phyloP scores from a whole-genome alignment of 306 rosid species.

The Malus sieversii region DNA sequence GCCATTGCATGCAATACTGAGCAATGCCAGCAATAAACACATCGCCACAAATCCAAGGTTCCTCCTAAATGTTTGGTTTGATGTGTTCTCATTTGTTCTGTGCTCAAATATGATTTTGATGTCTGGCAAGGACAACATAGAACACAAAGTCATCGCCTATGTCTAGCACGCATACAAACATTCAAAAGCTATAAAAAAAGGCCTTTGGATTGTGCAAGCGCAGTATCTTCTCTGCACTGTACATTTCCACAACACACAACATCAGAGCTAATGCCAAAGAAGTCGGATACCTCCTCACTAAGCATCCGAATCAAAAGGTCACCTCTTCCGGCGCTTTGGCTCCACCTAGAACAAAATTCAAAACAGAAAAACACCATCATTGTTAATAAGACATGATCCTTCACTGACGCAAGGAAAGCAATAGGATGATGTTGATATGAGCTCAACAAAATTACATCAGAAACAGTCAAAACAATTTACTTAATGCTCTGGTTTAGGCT shows the following conservation, averaged over 20 bases:
- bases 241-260: slow-evolving; percentile 44
- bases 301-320: slow-evolving; percentile 18
- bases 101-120: slow-evolving; percentile 22
- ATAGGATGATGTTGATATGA: background rate
- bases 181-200: slow-evolving; percentile 8
- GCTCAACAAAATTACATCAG: background rate
- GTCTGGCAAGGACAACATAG: slow-evolving; percentile 28
- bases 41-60: slow-evolving; percentile 25
- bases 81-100: slow-evolving; percentile 24
- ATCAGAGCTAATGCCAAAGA: slow-evolving; percentile 32
- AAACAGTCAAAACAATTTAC: background rate
- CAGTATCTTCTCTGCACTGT: slow-evolving; percentile 51
- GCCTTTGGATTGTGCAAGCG: slow-evolving; percentile 47
- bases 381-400: background rate
- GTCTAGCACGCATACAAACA: slow-evolving; percentile 37
- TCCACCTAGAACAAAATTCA: slow-evolving; percentile 33
- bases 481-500: background rate
- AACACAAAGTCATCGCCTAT: slow-evolving; percentile 36
- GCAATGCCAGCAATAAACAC: slow-evolving; percentile 27
- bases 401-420: background rate
- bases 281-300: slow-evolving; percentile 29
- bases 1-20: slow-evolving; percentile 8
- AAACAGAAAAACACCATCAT: slow-evolving; percentile 2
- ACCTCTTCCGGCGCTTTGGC: slow-evolving; percentile 55
- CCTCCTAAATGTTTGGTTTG: slow-evolving; percentile 28